Base-by-base conservation (phyloP, 768 basidiomycete species). In the Pulveroboletus frians region DNA sequence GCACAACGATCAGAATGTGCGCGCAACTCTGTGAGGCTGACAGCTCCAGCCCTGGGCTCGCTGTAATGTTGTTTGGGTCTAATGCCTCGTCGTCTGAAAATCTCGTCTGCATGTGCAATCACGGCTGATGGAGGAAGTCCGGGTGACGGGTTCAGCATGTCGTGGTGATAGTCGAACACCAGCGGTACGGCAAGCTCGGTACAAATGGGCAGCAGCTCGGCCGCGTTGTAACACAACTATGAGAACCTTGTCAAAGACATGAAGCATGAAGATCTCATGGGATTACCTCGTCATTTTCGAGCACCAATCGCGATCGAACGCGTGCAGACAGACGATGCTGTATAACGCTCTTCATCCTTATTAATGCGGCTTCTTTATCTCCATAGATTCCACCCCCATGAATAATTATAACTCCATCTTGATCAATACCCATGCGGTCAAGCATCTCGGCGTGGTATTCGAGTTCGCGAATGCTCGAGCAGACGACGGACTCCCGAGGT, bases 281-380 rank as follows among this genome's bases (percentile, higher is more conserved):
- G 15, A 17, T 27, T 42, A 88, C 89, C 73, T 97, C 94, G 55
- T 96, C 94, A 52, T 96, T 97, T 68, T 97, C 94, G n/a, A 93
- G 73, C 2, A 92, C 92, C 18, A 94, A 65, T 39, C 94, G 76
- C 13, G 75, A 75, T 52, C 86, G 80, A 50, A 91, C 81, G 20
- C 78, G 76, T 18, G 77, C 69, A 8, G 82, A 73, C 34, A 92
- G 74, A n/a, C 66, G 58, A 9, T 76, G 73, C 41, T 63, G 69
- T 50, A 90, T 86, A 13, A 83, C 85, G 50, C 78, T 71, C 63
- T 83, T 87, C 62, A 95, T 80, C 9, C 94, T 79, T 20, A 71
- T 71, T 2, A 94, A 69, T 0, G 94, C 81, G 5, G 75, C 72
- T 18, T 57, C 56, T 63, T 95, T 97, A 62, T 96, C 87, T 4